Evolutionary conservation across 106 monocot species (phyloP), one percentile per base, ranked within the genome.

Genomic region (Posidonia australis): DNA sequence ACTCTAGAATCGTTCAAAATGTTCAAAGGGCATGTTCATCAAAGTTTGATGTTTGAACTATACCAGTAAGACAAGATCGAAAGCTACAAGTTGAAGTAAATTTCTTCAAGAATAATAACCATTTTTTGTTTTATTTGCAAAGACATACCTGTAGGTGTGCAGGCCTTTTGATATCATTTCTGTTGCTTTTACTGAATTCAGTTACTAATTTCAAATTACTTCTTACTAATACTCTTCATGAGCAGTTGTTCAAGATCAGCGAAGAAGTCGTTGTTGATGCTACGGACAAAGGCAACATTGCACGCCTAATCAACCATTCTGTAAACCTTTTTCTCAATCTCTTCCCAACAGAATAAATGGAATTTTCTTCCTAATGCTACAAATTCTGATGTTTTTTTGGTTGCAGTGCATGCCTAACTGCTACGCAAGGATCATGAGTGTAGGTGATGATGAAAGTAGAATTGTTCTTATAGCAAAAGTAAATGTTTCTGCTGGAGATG

Each of bases 241-340:
- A 72, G 64, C 85, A 94, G 89, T 66, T 94, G 13, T 94, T 94
- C 68, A 89, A 90, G 66, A 86, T 94, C 22, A 94, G 94, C 41
- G 89, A 94, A 66, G 89, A 94, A 59, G 81, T 94, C n/a, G 83
- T 94, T 17, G 74, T 94, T 44, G 89, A 94, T 76, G 94, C 94
- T n/a, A 94, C 94, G 1, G 76, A 82, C 62, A 86, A 86, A 72
- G 94, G 94, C 61, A 94, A 84, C 54, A 80, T 94, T 32, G 94
- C 94, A 14, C 86, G 89, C n/a, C 44, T 94, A 45, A 89, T 94
- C 31, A 94, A 91, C 43, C 91, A 91, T 69, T 91, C 91, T 56
- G 91, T 86, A 67, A 77, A 64, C 14, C 54, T 20, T 27, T 44
- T 48, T 32, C 51, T n/a, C 11, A 16, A 6, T 58, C 28, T 28